These are phyloP conservation scores for Collybiopsis confluens DNA, from an alignment of 768 basidiomycete species.

Conservation along the genomic window DNA sequence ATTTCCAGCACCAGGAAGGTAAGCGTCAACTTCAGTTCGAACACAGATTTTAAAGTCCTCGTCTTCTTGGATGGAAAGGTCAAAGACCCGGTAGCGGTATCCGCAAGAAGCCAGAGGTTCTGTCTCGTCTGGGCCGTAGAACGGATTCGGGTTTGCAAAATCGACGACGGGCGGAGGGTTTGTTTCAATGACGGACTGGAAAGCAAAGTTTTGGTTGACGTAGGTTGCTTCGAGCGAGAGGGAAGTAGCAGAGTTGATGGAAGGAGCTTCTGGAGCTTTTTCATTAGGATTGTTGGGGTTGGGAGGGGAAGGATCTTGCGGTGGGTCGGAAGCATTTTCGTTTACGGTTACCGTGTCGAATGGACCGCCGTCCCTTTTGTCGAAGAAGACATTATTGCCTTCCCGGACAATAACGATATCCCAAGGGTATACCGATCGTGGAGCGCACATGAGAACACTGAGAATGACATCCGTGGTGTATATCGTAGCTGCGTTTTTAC, in stretches of 20 bases:
- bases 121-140: slow-evolving; percentile 90
- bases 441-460: slow-evolving; percentile 92
- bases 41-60: slow-evolving; percentile 90
- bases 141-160: slow-evolving; percentile 88
- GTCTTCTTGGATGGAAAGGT: slow-evolving; percentile 85
- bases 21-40: slow-evolving; percentile 95
- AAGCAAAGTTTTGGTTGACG: slow-evolving; percentile 98
- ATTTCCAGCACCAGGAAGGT: slow-evolving; percentile 56
- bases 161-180: slow-evolving; percentile 60
- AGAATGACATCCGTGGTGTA: slow-evolving; percentile 96
- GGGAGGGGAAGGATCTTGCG: slow-evolving; percentile 73
- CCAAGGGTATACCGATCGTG: slow-evolving; percentile 96
- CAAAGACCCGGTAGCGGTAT: slow-evolving; percentile 94
- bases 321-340: slow-evolving; percentile 96
- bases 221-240: slow-evolving; percentile 97
- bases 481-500: slow-evolving; percentile 76
- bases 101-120: slow-evolving; percentile 95
- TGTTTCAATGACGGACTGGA: slow-evolving; percentile 86
- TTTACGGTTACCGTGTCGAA: slow-evolving; percentile 98
- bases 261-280: slow-evolving; percentile 67
- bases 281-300: slow-evolving; percentile 77
- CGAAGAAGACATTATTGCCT: slow-evolving; percentile 90
- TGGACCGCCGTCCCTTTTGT: slow-evolving; percentile 96
- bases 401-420: slow-evolving; percentile 95
- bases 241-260: slow-evolving; percentile 91